Conservation (phyloP, 345 rosid genomes). For the Pugionium cornutum region DNA sequence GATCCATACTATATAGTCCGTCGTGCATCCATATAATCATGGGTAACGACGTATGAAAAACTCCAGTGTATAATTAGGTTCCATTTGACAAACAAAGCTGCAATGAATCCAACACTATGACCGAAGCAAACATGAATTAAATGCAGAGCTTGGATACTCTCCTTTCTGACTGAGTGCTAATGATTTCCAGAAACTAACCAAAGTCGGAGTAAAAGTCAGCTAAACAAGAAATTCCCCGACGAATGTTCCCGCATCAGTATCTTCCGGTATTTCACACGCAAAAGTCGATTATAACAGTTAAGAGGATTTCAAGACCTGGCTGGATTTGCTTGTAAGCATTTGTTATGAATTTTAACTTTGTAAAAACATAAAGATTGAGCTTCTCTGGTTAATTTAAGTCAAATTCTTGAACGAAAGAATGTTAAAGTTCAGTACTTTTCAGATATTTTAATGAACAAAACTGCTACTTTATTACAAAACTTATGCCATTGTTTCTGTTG, state of each 20-base stretch:
- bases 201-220: too few relatives aligned
- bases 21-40: too few relatives aligned
- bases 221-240: too few relatives aligned
- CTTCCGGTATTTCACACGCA: not conserved
- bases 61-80: too few relatives aligned
- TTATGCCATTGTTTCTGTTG: slow-evolving; percentile 3
- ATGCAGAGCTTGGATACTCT: too few relatives aligned
- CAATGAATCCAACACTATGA: too few relatives aligned
- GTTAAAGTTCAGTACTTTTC: not conserved
- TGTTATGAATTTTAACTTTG: not conserved
- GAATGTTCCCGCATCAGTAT: not conserved
- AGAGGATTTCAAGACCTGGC: not conserved
- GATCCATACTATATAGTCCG: too few relatives aligned
- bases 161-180: too few relatives aligned
- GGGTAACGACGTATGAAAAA: too few relatives aligned
- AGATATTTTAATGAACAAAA: slow-evolving; percentile 26
- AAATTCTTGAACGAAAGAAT: not conserved
- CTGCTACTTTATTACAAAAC: slow-evolving; percentile 27
- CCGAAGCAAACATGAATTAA: too few relatives aligned
- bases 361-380: not conserved
- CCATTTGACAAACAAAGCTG: too few relatives aligned
- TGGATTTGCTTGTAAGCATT: not conserved
- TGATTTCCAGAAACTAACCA: too few relatives aligned
- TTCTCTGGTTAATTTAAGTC: not conserved
- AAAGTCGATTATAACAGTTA: not conserved